These are phyloP conservation scores for Choiromyces venosus DNA, from an alignment of 495 filamentous ascomycete genomes.

Conservation along the genomic window DNA sequence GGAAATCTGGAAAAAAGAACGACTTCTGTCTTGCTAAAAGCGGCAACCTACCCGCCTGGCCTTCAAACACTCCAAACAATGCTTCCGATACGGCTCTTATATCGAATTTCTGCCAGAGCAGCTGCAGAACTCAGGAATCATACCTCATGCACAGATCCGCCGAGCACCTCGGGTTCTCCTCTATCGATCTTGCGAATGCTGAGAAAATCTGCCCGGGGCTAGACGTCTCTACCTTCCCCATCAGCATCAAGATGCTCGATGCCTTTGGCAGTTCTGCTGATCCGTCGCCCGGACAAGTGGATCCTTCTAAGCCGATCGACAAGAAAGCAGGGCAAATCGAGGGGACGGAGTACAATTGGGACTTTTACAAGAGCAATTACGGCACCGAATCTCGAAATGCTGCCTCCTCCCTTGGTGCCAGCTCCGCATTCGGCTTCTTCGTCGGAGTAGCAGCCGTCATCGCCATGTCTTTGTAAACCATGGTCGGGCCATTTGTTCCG, in stretches of 20 bases:
- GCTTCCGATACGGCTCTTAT: background rate
- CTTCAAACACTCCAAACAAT: conserved; percentile 2
- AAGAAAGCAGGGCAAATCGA: conserved; percentile 2
- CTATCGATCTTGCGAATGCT: conserved; percentile 53
- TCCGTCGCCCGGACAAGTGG: background rate
- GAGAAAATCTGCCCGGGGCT: conserved; percentile 51
- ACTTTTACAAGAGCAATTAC: conserved; percentile 1
- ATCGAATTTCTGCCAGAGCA: conserved; percentile 19
- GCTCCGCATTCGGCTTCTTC: background rate
- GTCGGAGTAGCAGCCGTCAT: background rate
- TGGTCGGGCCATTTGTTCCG: background rate
- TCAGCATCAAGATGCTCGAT: conserved; percentile 17
- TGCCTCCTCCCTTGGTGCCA: background rate
- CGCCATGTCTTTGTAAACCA: background rate
- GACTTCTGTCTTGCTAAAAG: conserved; percentile 17
- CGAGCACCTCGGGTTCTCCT: conserved; percentile 44
- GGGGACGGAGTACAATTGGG: conserved; percentile 10
- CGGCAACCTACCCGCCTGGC: conserved; percentile 12
- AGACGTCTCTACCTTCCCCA: conserved; percentile 17
- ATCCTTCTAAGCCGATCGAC: background rate
- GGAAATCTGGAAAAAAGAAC: background rate
- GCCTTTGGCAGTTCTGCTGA: conserved; percentile 14
- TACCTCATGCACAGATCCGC: conserved; percentile 21
- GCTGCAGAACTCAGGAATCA: conserved; percentile 24
- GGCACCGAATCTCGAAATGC: background rate